Base-by-base conservation (phyloP, 78 protist genomes). In the Dictyostelium capitatum region DNA sequence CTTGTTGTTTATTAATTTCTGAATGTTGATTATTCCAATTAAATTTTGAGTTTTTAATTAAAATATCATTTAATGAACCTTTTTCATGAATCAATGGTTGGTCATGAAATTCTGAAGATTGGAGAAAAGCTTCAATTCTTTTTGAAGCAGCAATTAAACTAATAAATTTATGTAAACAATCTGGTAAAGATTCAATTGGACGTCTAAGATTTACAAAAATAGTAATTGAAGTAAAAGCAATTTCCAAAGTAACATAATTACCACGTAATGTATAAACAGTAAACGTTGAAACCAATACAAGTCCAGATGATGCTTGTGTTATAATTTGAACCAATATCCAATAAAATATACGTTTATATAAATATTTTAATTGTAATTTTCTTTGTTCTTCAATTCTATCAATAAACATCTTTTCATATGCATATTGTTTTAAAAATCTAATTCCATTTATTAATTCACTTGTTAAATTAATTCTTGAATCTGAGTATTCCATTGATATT, bases 381-480 rank as follows among this genome's bases (percentile, higher is more conserved):
- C 92, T 28, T 25, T 69, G n/a, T 17, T 14, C 23, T 28, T 48
- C 23, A 28, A 85, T 75, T 48, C 70, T 32, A 23, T 85, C 83
- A 23, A 77, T 59, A 53, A 85, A 85, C 25, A 79, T 64, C 17
- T 46, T 64, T 20, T 85, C 92, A 82, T 83, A 85, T 14, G 82
- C 83, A 85, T 85, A 85, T 20, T 57, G 23, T 73, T 85, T 85
- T 23, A 85, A 41, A 19, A 85, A 64, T 85, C 77, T 54, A 62
- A 85, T 85, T 3, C 92, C 92, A 57, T 19, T 43, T 9, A 85
- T 23, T 6, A 85, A 20, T 28, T 85, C 92, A 50, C 83, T 25
- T 3, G 69, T 75, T 19, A 75, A 62, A 8, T 32, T 47, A 11
- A 85, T 50, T 28, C 92, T 37, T 20, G 78, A 43, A 73, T 83